These are phyloP conservation scores for Paramecium caudatum DNA, from an alignment of 73 alveolate species.

Conservation along the genomic window DNA sequence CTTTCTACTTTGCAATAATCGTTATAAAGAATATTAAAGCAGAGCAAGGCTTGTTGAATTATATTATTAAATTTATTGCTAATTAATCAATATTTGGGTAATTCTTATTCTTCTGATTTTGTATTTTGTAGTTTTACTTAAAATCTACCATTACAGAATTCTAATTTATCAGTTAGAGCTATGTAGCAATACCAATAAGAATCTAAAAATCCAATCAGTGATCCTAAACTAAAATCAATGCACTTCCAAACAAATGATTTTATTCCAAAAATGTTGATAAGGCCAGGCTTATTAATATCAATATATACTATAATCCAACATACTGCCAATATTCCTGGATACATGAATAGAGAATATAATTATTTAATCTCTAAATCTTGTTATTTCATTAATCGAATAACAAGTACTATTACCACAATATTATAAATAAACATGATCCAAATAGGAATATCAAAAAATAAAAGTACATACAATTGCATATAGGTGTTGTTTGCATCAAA, in stretches of 20 bases:
- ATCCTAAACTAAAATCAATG: not conserved
- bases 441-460: constrained; percentile 11
- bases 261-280: not conserved
- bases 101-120: constrained; percentile 7
- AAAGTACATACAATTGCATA: not conserved
- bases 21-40: constrained; percentile 9
- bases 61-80: constrained; percentile 51
- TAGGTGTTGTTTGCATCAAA: not conserved
- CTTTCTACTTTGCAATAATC: constrained; percentile 15
- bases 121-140: not conserved
- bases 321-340: not conserved
- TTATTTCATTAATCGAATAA: not conserved
- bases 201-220: not conserved
- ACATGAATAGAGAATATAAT: not conserved
- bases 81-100: not conserved
- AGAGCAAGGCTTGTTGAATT: constrained; percentile 46
- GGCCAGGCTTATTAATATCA: not conserved
- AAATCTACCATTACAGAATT: not conserved
- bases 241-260: not conserved
- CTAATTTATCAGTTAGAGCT: not conserved
- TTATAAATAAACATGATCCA: constrained; percentile 13
- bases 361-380: not conserved
- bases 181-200: not conserved
- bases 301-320: not conserved
- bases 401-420: not conserved